Base-by-base conservation (phyloP, 176 grass and related monocot species). In the Cymbopogon citratus region DNA sequence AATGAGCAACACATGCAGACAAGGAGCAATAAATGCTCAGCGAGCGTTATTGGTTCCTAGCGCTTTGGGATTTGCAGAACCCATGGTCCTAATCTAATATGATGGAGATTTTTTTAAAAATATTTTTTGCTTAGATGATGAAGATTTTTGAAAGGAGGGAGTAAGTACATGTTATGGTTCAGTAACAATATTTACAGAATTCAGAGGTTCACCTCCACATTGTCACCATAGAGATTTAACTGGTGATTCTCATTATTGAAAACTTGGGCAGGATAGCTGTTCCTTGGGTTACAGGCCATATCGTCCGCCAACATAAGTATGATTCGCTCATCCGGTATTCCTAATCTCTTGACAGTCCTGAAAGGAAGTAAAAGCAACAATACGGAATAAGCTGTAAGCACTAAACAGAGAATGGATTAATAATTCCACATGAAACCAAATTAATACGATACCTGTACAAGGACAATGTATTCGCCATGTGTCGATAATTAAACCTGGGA, bases 161-260 rank as follows among this genome's bases (percentile, higher is more conserved):
- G n/a, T n/a, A 45, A 4, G 12, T n/a, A 57, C 7, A 81, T 69
- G 71, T 16, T 80, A 80, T 80, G 56, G 27, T 77, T 87, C 52
- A 71, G 11, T 16, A 48, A 29, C n/a, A 65, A 39, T 43, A 72
- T 33, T 54, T 81, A 56, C n/a, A 71, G 41, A 70, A 66, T 67
- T 66, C 60, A 73, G 43, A 66, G 33, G 90, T 77, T 90, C 14
- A 99, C 96, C 90, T 99, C 96, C 45, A 99, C 93, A 63, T 95
- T 99, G 76, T 99, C 89, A 23, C 91, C 96, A 61, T 99, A 99
- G 15, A 99, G 76, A 83, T 99, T 99, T 66, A 99, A 83, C 82
- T 95, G 93, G 77, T 99, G 96, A 83, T 99, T 99, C 83, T 93
- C 96, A 83, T 99, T 95, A 77, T 99, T 99, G 80, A 99, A 99